Conservation (phyloP, 1,284 basidiomycete species). For the Papiliotrema flavescens region DNA sequence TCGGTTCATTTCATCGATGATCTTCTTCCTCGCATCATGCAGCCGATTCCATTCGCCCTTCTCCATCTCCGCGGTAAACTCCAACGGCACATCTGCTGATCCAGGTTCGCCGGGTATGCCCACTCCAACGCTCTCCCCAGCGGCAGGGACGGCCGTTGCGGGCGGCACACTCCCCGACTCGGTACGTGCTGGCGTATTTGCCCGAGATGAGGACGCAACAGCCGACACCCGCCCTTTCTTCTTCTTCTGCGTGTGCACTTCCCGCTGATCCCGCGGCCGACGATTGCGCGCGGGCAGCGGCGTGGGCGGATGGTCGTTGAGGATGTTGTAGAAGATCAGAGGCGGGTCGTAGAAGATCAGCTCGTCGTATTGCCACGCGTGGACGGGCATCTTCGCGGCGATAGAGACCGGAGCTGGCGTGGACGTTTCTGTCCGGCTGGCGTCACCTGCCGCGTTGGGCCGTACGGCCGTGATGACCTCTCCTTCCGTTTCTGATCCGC, state of each 20-base stretch:
- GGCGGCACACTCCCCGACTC: conserved; percentile 8
- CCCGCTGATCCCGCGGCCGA: conserved; percentile 38
- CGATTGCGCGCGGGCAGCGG: conserved; percentile 65
- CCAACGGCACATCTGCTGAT: conserved; percentile 55
- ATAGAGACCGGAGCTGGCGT: conserved; percentile 14
- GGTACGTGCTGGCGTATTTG: conserved; percentile 16
- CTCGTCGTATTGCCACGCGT: conserved; percentile 99
- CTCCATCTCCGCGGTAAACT: conserved; percentile 79
- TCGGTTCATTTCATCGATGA: conserved; percentile 52
- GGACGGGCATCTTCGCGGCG: conserved; percentile 56
- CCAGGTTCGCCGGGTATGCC: conserved; percentile 41
- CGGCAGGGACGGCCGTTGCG: conserved; percentile 55
- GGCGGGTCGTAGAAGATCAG: conserved; percentile 95
- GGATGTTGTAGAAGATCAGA: conserved; percentile 77
- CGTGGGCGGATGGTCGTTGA: conserved; percentile 78
- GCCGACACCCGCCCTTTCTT: conserved; percentile 14
- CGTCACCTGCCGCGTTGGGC: background rate
- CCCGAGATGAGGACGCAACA: conserved; percentile 3
- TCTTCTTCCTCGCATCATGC: conserved; percentile 68
- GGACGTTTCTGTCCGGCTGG: background rate
- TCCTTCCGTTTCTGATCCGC: background rate
- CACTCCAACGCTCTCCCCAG: conserved; percentile 51
- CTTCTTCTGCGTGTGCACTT: conserved; percentile 32
- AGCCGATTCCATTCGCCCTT: conserved; percentile 76
- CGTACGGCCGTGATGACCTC: conserved; percentile 1